Percentiles rank a stretch among this genome's conserved stretches.
phyloP scores from a whole-genome alignment of 768 basidiomycete species.

The Tremella fuciformis region DNA sequence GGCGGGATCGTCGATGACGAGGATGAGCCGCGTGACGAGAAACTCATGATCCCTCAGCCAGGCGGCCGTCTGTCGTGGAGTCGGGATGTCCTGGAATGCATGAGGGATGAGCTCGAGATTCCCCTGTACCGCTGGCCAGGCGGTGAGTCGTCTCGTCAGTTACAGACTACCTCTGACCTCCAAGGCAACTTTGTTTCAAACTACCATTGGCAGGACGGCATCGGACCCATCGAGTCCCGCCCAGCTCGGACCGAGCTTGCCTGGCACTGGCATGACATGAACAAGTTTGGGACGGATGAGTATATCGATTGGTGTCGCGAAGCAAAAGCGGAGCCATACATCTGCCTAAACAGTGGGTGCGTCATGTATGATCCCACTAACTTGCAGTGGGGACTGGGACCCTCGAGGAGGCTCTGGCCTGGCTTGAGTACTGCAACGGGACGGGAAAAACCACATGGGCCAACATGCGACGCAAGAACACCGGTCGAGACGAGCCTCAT shows the following conservation, averaged over 20 bases:
- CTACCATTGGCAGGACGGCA: constrained; percentile 62
- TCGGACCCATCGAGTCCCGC: constrained; percentile 58
- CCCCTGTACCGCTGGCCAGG: constrained; percentile 59
- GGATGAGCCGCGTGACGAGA: constrained; percentile 17
- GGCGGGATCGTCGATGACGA: constrained; percentile 41
- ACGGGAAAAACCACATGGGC: constrained; percentile 55
- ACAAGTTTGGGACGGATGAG: constrained; percentile 58
- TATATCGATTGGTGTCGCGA: constrained; percentile 60
- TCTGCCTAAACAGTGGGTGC: constrained; percentile 57
- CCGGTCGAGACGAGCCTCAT: constrained; percentile 59
- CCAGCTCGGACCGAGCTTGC: constrained; percentile 62
- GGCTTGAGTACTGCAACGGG: constrained; percentile 64
- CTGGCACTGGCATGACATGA: constrained; percentile 62
- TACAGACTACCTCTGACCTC: background rate
- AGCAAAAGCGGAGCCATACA: constrained; percentile 59
- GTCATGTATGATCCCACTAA: background rate
- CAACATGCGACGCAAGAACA: constrained; percentile 59
- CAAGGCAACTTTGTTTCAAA: constrained; percentile 58
- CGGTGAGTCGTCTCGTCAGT: constrained; percentile 46
- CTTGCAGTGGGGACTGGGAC: constrained; percentile 59
- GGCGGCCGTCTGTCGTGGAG: constrained; percentile 54
- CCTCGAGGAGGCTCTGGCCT: constrained; percentile 60
- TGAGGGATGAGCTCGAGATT: constrained; percentile 52
- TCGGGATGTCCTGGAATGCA: constrained; percentile 51
- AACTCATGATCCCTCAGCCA: constrained; percentile 52